Evolutionary conservation across 2,329 filamentous ascomycete species (phyloP).

Genomic region (Phaeosphaeriaceae sp.): DNA sequence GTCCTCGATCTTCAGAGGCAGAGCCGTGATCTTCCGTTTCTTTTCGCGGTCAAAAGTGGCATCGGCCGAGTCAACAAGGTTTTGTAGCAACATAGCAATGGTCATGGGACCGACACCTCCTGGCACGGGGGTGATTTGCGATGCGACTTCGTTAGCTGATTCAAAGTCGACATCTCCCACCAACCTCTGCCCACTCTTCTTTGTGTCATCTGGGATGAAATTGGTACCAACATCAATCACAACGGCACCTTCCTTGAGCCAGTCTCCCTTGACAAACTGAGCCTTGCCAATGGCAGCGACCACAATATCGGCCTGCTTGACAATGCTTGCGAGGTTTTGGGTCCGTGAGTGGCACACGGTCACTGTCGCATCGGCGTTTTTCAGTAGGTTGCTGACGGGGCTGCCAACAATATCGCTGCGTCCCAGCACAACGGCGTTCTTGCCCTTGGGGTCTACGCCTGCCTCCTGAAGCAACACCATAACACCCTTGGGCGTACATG

Average conservation of each 20-base stretch:
- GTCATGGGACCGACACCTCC: slow-evolving; percentile 99
- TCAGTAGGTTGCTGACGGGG: slow-evolving; percentile 93
- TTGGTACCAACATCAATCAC: slow-evolving; percentile 99
- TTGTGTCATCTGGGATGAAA: slow-evolving; percentile 85
- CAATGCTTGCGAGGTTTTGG: slow-evolving; percentile 70
- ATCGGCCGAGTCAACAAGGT: slow-evolving; percentile 86
- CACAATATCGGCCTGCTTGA: slow-evolving; percentile 87
- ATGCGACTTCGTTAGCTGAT: slow-evolving; percentile 82
- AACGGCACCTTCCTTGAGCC: slow-evolving; percentile 92
- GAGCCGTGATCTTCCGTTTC: slow-evolving; percentile 76
- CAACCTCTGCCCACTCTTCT: slow-evolving; percentile 89
- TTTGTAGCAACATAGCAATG: slow-evolving; percentile 96
- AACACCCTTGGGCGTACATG: slow-evolving; percentile 96
- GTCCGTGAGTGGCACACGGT: slow-evolving; percentile 96
- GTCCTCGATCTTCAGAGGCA: slow-evolving; percentile 78
- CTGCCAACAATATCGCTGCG: slow-evolving; percentile 97
- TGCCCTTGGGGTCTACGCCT: slow-evolving; percentile 82
- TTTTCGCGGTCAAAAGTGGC: slow-evolving; percentile 84
- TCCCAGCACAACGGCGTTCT: slow-evolving; percentile 92
- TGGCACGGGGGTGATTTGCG: slow-evolving; percentile 92
- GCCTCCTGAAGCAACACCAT: slow-evolving; percentile 89
- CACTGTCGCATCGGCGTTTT: slow-evolving; percentile 95
- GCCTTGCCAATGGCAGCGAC: slow-evolving; percentile 90
- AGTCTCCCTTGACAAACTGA: slow-evolving; percentile 89
- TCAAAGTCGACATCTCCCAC: slow-evolving; percentile 96